Percentiles rank a stretch among this genome's conserved stretches.
Evolutionary conservation across 106 monocot species (phyloP).

Genomic region (Acorus gramineus): DNA sequence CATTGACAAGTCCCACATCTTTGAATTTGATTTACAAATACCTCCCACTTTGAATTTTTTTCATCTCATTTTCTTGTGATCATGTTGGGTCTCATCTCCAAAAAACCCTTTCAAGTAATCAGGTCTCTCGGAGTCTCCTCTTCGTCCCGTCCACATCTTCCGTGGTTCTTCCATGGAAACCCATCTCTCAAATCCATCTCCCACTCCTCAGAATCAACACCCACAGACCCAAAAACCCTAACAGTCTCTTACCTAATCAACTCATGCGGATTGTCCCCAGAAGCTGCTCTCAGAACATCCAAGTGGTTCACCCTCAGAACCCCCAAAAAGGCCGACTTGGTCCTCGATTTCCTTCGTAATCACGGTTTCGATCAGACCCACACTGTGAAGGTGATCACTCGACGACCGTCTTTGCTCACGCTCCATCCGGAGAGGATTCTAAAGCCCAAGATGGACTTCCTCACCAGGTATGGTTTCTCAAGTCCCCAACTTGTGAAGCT

Average conservation of each 20-base stretch:
- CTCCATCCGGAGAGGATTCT: background rate
- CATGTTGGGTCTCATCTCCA: too few relatives aligned
- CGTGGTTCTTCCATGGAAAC: too few relatives aligned
- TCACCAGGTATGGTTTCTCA: background rate
- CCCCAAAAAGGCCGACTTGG: background rate
- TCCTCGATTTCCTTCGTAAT: background rate
- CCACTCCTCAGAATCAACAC: background rate
- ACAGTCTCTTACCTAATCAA: background rate
- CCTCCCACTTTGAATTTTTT: too few relatives aligned
- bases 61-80: too few relatives aligned
- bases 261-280: background rate
- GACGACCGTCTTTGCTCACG: background rate
- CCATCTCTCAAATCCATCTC: background rate
- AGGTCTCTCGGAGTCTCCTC: too few relatives aligned
- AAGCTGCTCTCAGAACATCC: background rate
- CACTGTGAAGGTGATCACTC: background rate
- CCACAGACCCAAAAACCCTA: background rate
- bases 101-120: too few relatives aligned
- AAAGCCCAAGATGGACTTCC: background rate
- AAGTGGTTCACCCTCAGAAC: background rate
- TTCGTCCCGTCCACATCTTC: too few relatives aligned
- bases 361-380: background rate
- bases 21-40: too few relatives aligned
- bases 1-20: too few relatives aligned
- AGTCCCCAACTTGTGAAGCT: background rate